Percentiles rank a stretch among this genome's conserved stretches.
These are phyloP conservation scores for Triticum turgidum DNA, from an alignment of 176 grass and related monocot species.

Conservation along the genomic window DNA sequence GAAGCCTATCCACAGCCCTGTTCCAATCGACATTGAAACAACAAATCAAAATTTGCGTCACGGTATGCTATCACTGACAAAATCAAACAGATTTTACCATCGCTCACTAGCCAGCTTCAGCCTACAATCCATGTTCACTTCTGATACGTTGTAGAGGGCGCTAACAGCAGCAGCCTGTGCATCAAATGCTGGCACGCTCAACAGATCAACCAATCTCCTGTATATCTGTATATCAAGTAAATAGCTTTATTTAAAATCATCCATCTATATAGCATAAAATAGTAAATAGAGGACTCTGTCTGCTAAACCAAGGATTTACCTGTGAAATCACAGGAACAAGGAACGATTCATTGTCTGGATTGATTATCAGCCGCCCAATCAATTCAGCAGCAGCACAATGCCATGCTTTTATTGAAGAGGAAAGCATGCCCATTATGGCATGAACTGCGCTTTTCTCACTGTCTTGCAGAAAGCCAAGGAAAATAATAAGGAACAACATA, in stretches of 20 bases:
- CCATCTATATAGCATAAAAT: conserved; percentile 15
- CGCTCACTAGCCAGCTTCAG: conserved; percentile 88
- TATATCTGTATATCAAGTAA: conserved; percentile 56
- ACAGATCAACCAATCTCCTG: conserved; percentile 86
- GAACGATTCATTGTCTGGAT: conserved; percentile 95
- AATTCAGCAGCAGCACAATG: conserved; percentile 96
- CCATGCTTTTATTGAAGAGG: conserved; percentile 89
- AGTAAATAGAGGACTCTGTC: neutral
- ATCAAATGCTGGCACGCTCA: conserved; percentile 87
- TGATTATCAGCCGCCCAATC: conserved; percentile 93
- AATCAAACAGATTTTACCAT: conserved; percentile 56
- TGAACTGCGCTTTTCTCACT: conserved; percentile 93
- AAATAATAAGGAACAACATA: conserved; percentile 13
- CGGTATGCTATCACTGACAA: neutral
- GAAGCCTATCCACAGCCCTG: conserved; percentile 94
- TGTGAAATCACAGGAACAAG: conserved; percentile 77
- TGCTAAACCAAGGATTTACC: conserved; percentile 34
- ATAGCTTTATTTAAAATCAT: conserved; percentile 18
- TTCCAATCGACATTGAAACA: conserved; percentile 22
- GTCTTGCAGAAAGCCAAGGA: conserved; percentile 19
- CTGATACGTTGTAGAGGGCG: conserved; percentile 88
- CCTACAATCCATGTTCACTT: conserved; percentile 94
- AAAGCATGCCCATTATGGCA: conserved; percentile 94
- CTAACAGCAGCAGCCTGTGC: conserved; percentile 93
- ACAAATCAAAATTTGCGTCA: conserved; percentile 10